These are phyloP conservation scores for Rhinocladiella mackenziei DNA, from an alignment of 2,329 filamentous ascomycete species.

Conservation along the genomic window DNA sequence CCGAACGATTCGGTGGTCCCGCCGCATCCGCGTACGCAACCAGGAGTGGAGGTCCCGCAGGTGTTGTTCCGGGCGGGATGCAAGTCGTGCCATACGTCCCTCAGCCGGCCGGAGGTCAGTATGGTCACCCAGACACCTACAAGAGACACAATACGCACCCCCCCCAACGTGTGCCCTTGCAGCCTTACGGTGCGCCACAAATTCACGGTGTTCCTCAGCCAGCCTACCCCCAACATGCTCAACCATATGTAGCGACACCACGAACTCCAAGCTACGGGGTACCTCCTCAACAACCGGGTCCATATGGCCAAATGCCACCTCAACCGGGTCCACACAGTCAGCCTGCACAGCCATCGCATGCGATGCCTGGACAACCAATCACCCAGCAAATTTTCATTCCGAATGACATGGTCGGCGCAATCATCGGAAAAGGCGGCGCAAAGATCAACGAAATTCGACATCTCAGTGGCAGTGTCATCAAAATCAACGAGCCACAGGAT, in stretches of 20 bases:
- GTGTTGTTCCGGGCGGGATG: conserved; percentile 94
- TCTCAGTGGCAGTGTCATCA: conserved; percentile 95
- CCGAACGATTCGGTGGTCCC: conserved; percentile 91
- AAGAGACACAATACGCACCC: conserved; percentile 66
- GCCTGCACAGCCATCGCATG: conserved; percentile 62
- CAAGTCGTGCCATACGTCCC: conserved; percentile 98
- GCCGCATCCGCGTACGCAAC: conserved; percentile 97
- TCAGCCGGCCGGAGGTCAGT: conserved; percentile 87
- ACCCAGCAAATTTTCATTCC: conserved; percentile 99
- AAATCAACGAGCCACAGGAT: conserved; percentile 99
- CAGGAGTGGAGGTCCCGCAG: conserved; percentile 85
- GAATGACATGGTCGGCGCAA: conserved; percentile 98
- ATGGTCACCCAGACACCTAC: conserved; percentile 83
- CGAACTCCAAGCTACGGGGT: conserved; percentile 70
- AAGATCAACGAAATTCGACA: conserved; percentile 99
- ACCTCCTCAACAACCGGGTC: conserved; percentile 72
- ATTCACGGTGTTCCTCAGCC: conserved; percentile 61
- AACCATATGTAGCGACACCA: conserved; percentile 77
- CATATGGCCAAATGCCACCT: conserved; percentile 61
- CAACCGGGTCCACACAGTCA: conserved; percentile 59
- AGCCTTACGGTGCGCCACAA: conserved; percentile 61
- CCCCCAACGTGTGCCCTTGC: conserved; percentile 68
- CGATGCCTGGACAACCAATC: conserved; percentile 74
- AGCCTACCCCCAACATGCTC: conserved; percentile 43
- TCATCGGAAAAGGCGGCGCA: conserved; percentile 95